A percentile compares a stretch with the other conserved stretches of the same genome.
Evolutionary conservation across 2,329 filamentous ascomycete species (phyloP).

Genomic region (Calonectria leucothoes): DNA sequence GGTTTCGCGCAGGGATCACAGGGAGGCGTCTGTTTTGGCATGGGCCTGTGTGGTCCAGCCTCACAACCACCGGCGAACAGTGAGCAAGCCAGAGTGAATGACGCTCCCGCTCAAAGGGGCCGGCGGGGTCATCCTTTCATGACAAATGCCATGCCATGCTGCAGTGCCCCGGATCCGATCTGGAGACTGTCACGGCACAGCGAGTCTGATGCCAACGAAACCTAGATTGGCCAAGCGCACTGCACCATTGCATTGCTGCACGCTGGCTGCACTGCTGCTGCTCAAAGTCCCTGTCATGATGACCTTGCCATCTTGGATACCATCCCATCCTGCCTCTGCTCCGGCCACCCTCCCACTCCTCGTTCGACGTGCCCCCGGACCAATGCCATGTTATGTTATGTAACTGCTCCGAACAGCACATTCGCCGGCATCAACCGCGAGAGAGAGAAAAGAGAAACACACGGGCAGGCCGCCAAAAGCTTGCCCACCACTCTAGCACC

Average conservation of each 20-base stretch:
- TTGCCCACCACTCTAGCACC: not conserved
- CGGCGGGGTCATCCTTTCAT: slow-evolving; percentile 14
- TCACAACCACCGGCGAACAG: not conserved
- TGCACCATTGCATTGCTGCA: not conserved
- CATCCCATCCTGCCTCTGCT: not conserved
- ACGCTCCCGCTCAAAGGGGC: slow-evolving; percentile 10
- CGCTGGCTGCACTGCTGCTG: not conserved
- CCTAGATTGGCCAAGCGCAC: slow-evolving; percentile 19
- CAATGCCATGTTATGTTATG: not conserved
- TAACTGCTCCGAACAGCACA: slow-evolving; percentile 15
- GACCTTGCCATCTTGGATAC: slow-evolving; percentile 1
- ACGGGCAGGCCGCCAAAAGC: not conserved
- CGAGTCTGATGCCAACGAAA: slow-evolving; percentile 26
- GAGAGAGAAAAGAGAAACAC: not conserved
- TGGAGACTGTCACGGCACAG: slow-evolving; percentile 26
- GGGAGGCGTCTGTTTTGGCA: not conserved
- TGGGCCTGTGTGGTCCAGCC: not conserved
- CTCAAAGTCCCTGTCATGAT: not conserved
- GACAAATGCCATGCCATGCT: slow-evolving; percentile 43
- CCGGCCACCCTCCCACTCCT: not conserved
- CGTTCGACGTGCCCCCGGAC: not conserved
- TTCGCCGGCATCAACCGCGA: not conserved
- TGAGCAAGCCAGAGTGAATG: not conserved
- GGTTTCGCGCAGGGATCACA: not conserved
- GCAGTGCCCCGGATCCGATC: slow-evolving; percentile 40